These are phyloP conservation scores for Alternaria burnsii DNA, from an alignment of 2,329 filamentous ascomycete species.

Conservation along the genomic window DNA sequence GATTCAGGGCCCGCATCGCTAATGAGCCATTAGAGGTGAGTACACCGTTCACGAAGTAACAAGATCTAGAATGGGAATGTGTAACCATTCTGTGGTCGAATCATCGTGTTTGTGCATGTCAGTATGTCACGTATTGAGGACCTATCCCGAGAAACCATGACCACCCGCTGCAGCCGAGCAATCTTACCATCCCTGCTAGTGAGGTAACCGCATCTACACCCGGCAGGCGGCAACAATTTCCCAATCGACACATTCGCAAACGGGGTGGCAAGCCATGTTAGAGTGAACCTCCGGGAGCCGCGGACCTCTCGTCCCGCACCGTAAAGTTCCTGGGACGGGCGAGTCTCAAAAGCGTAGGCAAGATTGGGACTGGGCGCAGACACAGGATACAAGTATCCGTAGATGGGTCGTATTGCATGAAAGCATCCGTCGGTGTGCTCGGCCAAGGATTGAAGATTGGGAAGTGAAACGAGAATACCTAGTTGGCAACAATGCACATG, in stretches of 20 bases:
- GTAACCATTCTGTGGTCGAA: neutral
- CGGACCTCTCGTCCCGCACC: neutral
- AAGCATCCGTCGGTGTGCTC: too few relatives aligned
- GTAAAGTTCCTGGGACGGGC: neutral
- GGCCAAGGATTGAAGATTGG: too few relatives aligned
- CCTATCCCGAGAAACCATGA: neutral
- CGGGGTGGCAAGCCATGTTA: too few relatives aligned
- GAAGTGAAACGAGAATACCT: too few relatives aligned
- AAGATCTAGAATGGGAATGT: neutral
- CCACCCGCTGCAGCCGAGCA: neutral
- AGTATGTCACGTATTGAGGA: neutral
- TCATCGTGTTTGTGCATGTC: neutral
- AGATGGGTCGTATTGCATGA: too few relatives aligned
- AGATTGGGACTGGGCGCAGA: neutral
- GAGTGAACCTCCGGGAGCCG: too few relatives aligned
- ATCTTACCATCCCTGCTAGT: neutral
- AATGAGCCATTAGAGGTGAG: neutral
- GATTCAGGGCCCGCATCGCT: neutral
- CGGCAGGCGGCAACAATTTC: neutral
- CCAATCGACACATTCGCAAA: too few relatives aligned
- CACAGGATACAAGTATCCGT: neutral
- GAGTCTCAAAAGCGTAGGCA: neutral
- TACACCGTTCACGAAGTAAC: neutral
- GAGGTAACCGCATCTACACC: neutral
- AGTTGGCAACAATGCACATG: too few relatives aligned